These are phyloP conservation scores for Kwoniella heveanensis DNA, from an alignment of 768 basidiomycete species.

Conservation along the genomic window DNA sequence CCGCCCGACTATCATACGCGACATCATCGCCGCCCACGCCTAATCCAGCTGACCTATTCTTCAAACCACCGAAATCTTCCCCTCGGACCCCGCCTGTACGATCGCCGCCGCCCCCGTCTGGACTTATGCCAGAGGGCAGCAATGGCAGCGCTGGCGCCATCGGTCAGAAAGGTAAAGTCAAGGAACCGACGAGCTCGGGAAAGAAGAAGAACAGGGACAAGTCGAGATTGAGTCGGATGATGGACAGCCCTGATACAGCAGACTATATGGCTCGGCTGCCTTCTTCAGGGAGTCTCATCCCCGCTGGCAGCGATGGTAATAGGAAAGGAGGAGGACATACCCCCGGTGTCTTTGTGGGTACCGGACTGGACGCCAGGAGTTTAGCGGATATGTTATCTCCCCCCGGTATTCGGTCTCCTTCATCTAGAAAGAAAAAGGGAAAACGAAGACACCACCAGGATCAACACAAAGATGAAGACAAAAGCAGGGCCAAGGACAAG, in stretches of 20 bases:
- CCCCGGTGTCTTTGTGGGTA: constrained; percentile 7
- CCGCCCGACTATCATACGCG: constrained; percentile 3
- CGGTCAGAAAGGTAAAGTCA: neutral
- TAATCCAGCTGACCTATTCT: constrained; percentile 5
- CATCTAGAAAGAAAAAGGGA: constrained; percentile 2
- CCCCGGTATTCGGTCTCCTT: neutral
- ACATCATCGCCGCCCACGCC: constrained; percentile 10
- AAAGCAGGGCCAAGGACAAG: neutral
- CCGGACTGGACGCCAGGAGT: constrained; percentile 4
- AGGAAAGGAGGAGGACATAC: neutral
- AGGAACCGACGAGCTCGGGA: neutral
- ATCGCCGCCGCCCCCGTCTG: too few species aligned
- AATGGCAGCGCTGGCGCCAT: neutral
- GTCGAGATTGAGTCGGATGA: neutral
- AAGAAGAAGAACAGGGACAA: neutral
- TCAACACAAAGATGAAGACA: neutral
- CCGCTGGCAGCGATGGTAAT: neutral
- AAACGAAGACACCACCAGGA: constrained; percentile 1
- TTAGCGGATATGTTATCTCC: constrained; percentile 17
- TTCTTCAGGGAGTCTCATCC: neutral
- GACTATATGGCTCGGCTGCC: neutral
- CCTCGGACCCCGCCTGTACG: neutral
- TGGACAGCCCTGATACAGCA: neutral
- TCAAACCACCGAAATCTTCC: constrained; percentile 1
- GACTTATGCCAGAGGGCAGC: neutral